These are phyloP conservation scores for Tulasnella sp. DNA, from an alignment of 768 basidiomycete species.

Conservation along the genomic window DNA sequence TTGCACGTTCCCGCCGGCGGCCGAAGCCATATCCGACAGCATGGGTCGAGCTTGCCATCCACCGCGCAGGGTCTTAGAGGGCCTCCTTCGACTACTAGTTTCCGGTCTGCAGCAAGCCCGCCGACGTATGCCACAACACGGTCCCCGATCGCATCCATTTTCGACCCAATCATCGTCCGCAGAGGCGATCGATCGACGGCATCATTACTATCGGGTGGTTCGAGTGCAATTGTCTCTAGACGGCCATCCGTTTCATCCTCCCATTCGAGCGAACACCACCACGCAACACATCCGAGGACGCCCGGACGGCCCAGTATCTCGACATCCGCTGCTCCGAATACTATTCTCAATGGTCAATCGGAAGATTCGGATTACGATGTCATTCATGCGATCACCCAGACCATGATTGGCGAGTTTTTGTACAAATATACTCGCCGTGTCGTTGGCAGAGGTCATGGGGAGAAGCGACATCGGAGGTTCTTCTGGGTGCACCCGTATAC, in stretches of 20 bases:
- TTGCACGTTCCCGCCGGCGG: slow-evolving; percentile 9
- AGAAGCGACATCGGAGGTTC: slow-evolving; percentile 84
- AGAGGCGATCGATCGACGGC: slow-evolving; percentile 46
- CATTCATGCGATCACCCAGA: slow-evolving; percentile 97
- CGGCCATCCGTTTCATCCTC: slow-evolving; percentile 70
- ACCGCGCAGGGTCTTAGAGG: slow-evolving; percentile 47
- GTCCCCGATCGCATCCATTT: slow-evolving; percentile 4
- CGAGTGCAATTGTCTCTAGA: slow-evolving; percentile 47
- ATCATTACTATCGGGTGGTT: slow-evolving; percentile 56
- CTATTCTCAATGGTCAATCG: slow-evolving; percentile 13
- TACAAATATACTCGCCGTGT: slow-evolving; percentile 90
- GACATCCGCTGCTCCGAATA: not conserved
- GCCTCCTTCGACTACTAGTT: slow-evolving; percentile 67
- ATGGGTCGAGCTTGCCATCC: slow-evolving; percentile 68
- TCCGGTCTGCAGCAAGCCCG: slow-evolving; percentile 64
- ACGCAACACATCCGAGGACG: slow-evolving; percentile 21
- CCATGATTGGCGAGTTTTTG: slow-evolving; percentile 98
- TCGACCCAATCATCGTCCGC: slow-evolving; percentile 12
- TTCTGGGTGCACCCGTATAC: slow-evolving; percentile 99
- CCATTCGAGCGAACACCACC: slow-evolving; percentile 23
- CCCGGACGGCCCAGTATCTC: not conserved
- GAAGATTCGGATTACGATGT: slow-evolving; percentile 72
- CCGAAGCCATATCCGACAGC: slow-evolving; percentile 34
- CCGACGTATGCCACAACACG: slow-evolving; percentile 34
- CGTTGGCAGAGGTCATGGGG: slow-evolving; percentile 82